phyloP scores from a whole-genome alignment of 2,329 filamentous ascomycete genomes.

The Westerdykella aurantiaca region DNA sequence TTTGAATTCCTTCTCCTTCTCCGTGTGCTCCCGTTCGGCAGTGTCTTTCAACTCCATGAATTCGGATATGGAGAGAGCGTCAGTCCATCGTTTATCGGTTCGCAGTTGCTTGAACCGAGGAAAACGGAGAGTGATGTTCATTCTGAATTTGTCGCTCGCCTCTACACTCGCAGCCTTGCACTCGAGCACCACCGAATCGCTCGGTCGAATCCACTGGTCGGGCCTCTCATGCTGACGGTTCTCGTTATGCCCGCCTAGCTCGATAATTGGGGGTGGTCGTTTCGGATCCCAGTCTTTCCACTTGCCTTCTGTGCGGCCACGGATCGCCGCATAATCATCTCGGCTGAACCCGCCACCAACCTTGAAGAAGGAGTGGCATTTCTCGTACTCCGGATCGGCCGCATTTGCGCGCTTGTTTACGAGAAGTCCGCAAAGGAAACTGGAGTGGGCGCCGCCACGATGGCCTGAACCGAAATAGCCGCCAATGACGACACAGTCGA shows the following conservation, averaged over 20 bases:
- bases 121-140: constrained; percentile 75
- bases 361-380: constrained; percentile 92
- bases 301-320: constrained; percentile 81
- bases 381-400: constrained; percentile 55
- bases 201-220: constrained; percentile 88
- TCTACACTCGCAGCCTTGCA: constrained; percentile 81
- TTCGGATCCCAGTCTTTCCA: constrained; percentile 81
- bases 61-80: constrained; percentile 69
- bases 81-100: constrained; percentile 78
- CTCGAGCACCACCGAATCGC: constrained; percentile 78
- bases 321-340: constrained; percentile 77
- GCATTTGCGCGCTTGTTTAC: constrained; percentile 63
- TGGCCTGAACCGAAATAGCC: constrained; percentile 88
- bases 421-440: constrained; percentile 83
- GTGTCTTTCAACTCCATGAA: constrained; percentile 66
- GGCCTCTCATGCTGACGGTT: constrained; percentile 71
- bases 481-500: constrained; percentile 85
- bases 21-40: constrained; percentile 63
- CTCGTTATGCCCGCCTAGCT: constrained; percentile 63
- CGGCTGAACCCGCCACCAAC: constrained; percentile 90
- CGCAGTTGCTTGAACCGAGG: constrained; percentile 80
- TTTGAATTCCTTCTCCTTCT: constrained; percentile 64
- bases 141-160: constrained; percentile 70
- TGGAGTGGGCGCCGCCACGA: constrained; percentile 75
- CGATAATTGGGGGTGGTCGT: constrained; percentile 72